A percentile compares a stretch with the other conserved stretches of the same genome.
phyloP scores from a whole-genome alignment of 2,329 filamentous ascomycete genomes.

The Diaporthe ampelina region DNA sequence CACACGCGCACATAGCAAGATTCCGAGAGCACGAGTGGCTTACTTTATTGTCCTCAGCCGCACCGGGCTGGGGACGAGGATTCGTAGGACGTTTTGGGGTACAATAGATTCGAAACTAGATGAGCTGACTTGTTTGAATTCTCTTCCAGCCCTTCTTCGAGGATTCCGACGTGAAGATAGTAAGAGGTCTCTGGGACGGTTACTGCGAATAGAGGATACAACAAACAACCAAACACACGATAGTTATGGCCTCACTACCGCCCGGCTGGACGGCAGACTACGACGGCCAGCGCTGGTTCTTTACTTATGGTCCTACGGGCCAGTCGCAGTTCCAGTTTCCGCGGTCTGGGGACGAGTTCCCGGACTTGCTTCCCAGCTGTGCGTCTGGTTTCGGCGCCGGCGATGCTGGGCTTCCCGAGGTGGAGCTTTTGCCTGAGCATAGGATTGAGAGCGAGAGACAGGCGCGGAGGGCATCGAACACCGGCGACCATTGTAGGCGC shows the following conservation, averaged over 20 bases:
- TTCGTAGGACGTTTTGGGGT: not conserved
- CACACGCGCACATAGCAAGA: not conserved
- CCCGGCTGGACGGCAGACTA: slow-evolving; percentile 71
- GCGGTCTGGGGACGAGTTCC: slow-evolving; percentile 70
- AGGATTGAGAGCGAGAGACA: slow-evolving; percentile 66
- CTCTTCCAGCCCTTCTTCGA: too few relatives aligned
- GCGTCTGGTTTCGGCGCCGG: slow-evolving; percentile 42
- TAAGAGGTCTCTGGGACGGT: not conserved
- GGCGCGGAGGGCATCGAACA: slow-evolving; percentile 53
- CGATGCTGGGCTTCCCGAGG: slow-evolving; percentile 49
- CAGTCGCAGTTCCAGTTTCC: slow-evolving; percentile 70
- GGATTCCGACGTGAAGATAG: not conserved
- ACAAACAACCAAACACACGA: not conserved
- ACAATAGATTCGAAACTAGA: not conserved
- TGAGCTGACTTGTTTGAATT: not conserved
- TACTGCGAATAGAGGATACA: not conserved
- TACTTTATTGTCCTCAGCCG: slow-evolving; percentile 10
- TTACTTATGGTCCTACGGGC: slow-evolving; percentile 67
- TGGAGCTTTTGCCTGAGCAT: slow-evolving; percentile 65
- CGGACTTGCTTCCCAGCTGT: slow-evolving; percentile 58
- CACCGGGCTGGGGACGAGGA: not conserved
- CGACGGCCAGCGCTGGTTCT: slow-evolving; percentile 71
- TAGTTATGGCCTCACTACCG: slow-evolving; percentile 58
- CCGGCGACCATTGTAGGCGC: not conserved
- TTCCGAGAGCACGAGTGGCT: slow-evolving; percentile 12